Conservation (phyloP, 2,329 filamentous ascomycete species). For the Coniochaeta sp. region DNA sequence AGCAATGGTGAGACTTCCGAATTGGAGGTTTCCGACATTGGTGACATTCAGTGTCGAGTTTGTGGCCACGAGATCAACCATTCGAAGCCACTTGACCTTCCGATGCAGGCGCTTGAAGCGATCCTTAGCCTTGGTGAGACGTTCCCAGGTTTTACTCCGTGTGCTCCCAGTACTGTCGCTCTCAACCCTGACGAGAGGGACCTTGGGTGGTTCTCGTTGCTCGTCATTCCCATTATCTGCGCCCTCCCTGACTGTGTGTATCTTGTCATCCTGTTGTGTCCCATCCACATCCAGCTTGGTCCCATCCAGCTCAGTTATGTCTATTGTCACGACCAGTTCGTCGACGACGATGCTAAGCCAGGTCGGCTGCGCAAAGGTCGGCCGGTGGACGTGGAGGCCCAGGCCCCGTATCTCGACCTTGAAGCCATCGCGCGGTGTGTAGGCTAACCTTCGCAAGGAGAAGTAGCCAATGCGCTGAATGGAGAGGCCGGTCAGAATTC, state of each 20-base stretch:
- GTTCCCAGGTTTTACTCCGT: slow-evolving; percentile 72
- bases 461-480: slow-evolving; percentile 94
- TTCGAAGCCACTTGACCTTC: slow-evolving; percentile 78
- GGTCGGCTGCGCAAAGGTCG: slow-evolving; percentile 94
- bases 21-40: slow-evolving; percentile 76
- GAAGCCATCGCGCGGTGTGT: slow-evolving; percentile 81
- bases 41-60: slow-evolving; percentile 71
- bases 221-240: slow-evolving; percentile 16
- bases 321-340: slow-evolving; percentile 77
- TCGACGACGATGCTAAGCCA: slow-evolving; percentile 88
- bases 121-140: slow-evolving; percentile 72
- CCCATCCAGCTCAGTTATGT: slow-evolving; percentile 59
- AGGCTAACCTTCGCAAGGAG: slow-evolving; percentile 83
- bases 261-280: not conserved
- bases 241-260: slow-evolving; percentile 16
- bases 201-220: slow-evolving; percentile 15
- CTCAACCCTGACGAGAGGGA: slow-evolving; percentile 16
- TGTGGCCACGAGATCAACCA: slow-evolving; percentile 82
- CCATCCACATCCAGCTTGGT: slow-evolving; percentile 27
- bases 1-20: slow-evolving; percentile 76
- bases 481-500: slow-evolving; percentile 87
- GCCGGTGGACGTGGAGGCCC: slow-evolving; percentile 81
- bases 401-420: slow-evolving; percentile 85
- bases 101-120: slow-evolving; percentile 78
- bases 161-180: slow-evolving; percentile 21